Base-by-base conservation (phyloP, 129 eudicot genomes). In the Deinandra increscens region DNA sequence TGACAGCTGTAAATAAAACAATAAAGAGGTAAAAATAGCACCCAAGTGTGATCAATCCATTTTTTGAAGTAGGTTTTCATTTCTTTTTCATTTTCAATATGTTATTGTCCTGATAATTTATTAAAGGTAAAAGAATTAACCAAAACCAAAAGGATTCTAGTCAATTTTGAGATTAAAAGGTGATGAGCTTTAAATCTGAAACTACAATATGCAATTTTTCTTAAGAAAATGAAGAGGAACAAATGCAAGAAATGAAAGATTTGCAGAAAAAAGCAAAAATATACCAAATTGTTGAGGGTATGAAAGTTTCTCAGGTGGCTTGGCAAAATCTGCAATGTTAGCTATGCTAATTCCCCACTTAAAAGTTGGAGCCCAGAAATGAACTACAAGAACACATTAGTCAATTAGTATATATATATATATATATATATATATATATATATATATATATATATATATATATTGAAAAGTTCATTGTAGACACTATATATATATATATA, bases 291-390 rank as follows among this genome's bases (percentile, higher is more conserved):
- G 97, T 79, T 93, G 99, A 9, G 99, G 99, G 74, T 93, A 93
- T 36, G 99, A 93, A 81, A 93, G 79, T 66, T 89, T 89, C 84
- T 93, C 99, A 0, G 99, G 99, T 9, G 99, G 99, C 70, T 93
- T 93, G 46, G 87, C 76, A 63, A 83, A 89, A 79, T 93, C 99
- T 14, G 95, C 97, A 60, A 93, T 61, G 67, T 93, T 93, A 20
- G 97, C 99, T 46, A 93, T 93, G 82, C 90, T 93, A 46, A 93
- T 89, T 69, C 95, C 97, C 99, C 99, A 93, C 78, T 93, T 93
- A 72, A 93, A 93, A 19, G 99, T 93, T 73, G 99, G 99, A 42
- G 99, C 99, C 99, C 99, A 93, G 75, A 93, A 93, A 78, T 93
- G 97, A 89, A 89, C 99, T 93, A 70, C 69, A 82, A 75, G 0